Conservation (phyloP, 331 rosid species). For the Stylosanthes scabra region DNA sequence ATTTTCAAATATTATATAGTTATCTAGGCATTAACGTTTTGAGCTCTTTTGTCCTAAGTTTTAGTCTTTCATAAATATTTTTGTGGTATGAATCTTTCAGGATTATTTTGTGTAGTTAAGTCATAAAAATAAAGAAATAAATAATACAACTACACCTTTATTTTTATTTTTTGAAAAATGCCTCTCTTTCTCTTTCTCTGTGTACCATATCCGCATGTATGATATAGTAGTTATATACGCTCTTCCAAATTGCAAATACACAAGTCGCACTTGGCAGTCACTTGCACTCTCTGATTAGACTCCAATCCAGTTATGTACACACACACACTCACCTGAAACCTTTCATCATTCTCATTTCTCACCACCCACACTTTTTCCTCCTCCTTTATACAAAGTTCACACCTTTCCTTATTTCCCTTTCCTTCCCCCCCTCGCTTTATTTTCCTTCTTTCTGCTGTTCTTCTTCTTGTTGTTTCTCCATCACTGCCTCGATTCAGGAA, state of each 20-base stretch:
- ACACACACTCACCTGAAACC: constrained; percentile 4
- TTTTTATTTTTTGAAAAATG: too few species aligned
- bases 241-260: not conserved
- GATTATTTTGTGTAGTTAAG: too few species aligned
- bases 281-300: not conserved
- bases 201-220: not conserved
- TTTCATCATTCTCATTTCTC: constrained; percentile 24
- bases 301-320: constrained; percentile 40
- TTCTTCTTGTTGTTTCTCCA: constrained; percentile 24
- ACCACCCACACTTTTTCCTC: constrained; percentile 23
- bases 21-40: too few species aligned
- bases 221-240: not conserved
- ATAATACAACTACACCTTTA: too few species aligned
- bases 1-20: too few species aligned
- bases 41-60: too few species aligned
- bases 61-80: too few species aligned
- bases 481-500: constrained; percentile 54
- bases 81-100: too few species aligned
- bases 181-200: not conserved
- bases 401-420: not conserved
- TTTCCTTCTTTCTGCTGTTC: too few species aligned
- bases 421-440: not conserved
- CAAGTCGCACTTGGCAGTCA: not conserved
- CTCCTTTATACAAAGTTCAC: constrained; percentile 31
- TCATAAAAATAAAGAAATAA: too few species aligned